phyloP scores from a whole-genome alignment of 2,329 filamentous ascomycete genomes.

The Aspergillus terreus region DNA sequence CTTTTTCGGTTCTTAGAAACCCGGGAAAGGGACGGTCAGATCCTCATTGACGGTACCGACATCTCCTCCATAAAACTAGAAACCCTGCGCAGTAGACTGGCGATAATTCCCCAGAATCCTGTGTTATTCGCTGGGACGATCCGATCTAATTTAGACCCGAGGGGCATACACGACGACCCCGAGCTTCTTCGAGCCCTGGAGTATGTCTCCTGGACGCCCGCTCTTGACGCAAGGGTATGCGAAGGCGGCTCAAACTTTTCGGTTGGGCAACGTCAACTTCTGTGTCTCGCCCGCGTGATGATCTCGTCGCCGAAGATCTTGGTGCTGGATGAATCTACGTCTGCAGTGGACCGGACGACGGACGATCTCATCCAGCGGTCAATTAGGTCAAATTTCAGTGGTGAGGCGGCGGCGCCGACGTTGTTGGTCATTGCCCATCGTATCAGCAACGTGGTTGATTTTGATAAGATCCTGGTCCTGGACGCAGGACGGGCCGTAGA shows the following conservation, averaged over 20 bases:
- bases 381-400: conserved; percentile 66
- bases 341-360: conserved; percentile 71
- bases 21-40: conserved; percentile 8
- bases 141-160: conserved; percentile 71
- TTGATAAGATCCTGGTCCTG: conserved; percentile 68
- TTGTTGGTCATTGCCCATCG: conserved; percentile 71
- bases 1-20: conserved; percentile 22
- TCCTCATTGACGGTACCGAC: conserved; percentile 21
- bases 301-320: conserved; percentile 69
- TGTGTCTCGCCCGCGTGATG: conserved; percentile 42
- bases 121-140: conserved; percentile 76
- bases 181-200: conserved; percentile 46
- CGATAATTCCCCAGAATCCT: conserved; percentile 78
- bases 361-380: conserved; percentile 68
- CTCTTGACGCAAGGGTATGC: conserved; percentile 48
- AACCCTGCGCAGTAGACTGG: conserved; percentile 64
- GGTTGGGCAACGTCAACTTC: conserved; percentile 20
- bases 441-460: conserved; percentile 70
- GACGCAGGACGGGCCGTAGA: conserved; percentile 64
- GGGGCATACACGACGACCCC: conserved; percentile 63
- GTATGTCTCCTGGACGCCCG: conserved; percentile 53
- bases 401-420: conserved; percentile 50
- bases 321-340: conserved; percentile 75
- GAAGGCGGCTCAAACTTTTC: conserved; percentile 64
- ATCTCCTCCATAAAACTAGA: conserved; percentile 48